phyloP scores from a whole-genome alignment of 2,329 filamentous ascomycete genomes.

The Clarireedia paspali region DNA sequence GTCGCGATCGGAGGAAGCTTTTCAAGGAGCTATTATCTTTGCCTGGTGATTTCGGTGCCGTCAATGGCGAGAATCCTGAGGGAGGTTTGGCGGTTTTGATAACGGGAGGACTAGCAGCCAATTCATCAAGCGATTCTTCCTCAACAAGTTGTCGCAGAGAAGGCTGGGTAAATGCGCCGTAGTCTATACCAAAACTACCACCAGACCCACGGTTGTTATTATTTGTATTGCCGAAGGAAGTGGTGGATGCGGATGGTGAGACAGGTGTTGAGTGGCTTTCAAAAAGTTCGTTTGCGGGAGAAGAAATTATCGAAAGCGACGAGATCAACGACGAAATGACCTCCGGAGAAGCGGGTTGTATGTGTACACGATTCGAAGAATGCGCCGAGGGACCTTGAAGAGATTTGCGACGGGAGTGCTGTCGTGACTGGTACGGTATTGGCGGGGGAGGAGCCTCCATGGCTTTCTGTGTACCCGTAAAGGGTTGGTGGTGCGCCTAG shows the following conservation, averaged over 20 bases:
- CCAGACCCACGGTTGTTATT: constrained; percentile 18
- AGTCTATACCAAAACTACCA: constrained; percentile 61
- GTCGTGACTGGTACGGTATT: constrained; percentile 22
- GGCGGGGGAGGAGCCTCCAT: constrained; percentile 27
- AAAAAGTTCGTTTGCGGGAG: constrained; percentile 62
- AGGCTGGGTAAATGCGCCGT: constrained; percentile 54
- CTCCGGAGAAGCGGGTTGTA: constrained; percentile 44
- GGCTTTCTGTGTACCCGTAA: constrained; percentile 11
- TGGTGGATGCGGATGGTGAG: constrained; percentile 32
- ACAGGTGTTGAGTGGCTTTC: constrained; percentile 38
- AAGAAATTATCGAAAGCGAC: constrained; percentile 59
- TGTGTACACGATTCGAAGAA: constrained; percentile 25
- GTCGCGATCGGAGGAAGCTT: constrained; percentile 52
- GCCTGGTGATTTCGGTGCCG: constrained; percentile 48
- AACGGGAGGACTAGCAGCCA: constrained; percentile 59
- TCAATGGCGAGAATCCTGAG: constrained; percentile 65
- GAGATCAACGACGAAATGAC: constrained; percentile 65
- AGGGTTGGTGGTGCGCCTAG: constrained; percentile 12
- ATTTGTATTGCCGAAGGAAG: constrained; percentile 16
- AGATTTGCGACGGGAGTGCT: constrained; percentile 25
- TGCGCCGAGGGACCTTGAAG: constrained; percentile 23
- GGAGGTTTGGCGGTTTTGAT: constrained; percentile 77
- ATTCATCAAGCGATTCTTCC: constrained; percentile 47
- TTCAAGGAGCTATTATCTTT: constrained; percentile 40
- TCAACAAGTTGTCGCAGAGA: constrained; percentile 42